A percentile compares a stretch with the other conserved stretches of the same genome.
Conservation (phyloP, 352 stramenopile species). For the Aphanomyces astaci region DNA sequence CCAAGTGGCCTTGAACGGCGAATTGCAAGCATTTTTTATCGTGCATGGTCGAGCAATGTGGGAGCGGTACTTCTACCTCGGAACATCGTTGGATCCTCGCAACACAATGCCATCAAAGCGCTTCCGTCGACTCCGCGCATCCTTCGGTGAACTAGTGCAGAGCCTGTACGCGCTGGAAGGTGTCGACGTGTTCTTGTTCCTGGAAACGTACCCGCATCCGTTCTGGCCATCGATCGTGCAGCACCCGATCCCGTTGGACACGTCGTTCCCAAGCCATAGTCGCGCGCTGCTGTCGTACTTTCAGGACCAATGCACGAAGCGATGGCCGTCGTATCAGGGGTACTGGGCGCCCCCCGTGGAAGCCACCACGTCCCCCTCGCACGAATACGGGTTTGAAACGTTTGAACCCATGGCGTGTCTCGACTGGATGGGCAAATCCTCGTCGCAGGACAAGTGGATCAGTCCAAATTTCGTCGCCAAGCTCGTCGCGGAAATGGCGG, state of each 20-base stretch:
- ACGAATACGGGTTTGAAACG: background rate
- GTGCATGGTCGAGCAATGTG: background rate
- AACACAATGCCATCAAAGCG: background rate
- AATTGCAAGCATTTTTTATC: background rate
- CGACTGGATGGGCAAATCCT: background rate
- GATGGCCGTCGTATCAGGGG: conserved; percentile 1
- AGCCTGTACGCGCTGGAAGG: background rate
- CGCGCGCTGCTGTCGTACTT: background rate
- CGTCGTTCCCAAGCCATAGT: background rate
- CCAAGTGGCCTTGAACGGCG: background rate
- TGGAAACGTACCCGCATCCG: background rate
- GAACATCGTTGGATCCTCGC: background rate
- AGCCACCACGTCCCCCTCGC: background rate
- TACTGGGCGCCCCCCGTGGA: background rate
- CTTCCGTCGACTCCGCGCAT: background rate
- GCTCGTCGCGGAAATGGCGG: background rate
- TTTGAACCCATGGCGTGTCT: background rate
- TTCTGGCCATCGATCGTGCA: background rate
- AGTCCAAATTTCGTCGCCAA: background rate
- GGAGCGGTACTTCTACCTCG: conserved; percentile 1
- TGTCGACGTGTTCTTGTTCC: conserved; percentile 3
- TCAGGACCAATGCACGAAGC: conserved; percentile 7
- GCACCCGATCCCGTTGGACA: background rate
- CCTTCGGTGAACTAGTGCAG: background rate
- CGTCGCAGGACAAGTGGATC: background rate